Percentiles rank a stretch among this genome's conserved stretches.
Conservation (phyloP, 169 alveolate genomes). For the Cytauxzoon felis region DNA sequence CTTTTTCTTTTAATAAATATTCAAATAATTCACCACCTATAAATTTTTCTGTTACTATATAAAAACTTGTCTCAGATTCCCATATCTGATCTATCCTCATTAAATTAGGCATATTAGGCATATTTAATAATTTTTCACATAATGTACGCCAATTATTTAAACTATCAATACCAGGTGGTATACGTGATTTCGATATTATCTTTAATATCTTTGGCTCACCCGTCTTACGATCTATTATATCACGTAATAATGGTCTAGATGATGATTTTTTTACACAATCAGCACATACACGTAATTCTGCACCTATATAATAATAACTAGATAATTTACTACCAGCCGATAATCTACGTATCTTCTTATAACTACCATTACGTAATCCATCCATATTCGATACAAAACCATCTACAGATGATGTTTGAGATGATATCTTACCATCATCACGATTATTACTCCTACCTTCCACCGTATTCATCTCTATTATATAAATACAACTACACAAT, state of each 20-base stretch:
- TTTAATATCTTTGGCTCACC: conserved; percentile 69
- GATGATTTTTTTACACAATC: conserved; percentile 36
- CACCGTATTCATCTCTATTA: background rate
- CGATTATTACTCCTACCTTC: background rate
- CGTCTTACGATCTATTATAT: conserved; percentile 65
- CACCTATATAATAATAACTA: conserved; percentile 56
- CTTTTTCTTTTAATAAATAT: conserved; percentile 79
- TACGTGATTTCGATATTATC: conserved; percentile 67
- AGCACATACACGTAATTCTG: conserved; percentile 57
- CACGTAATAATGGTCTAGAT: conserved; percentile 66
- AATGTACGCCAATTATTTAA: conserved; percentile 74
- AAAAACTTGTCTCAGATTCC: conserved; percentile 79
- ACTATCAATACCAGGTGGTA: conserved; percentile 67
- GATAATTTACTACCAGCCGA: conserved; percentile 63
- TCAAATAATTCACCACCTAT: conserved; percentile 87
- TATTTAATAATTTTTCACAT: conserved; percentile 76
- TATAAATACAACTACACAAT: too few species aligned
- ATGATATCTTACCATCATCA: background rate
- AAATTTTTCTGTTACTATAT: conserved; percentile 80
- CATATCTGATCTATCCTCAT: conserved; percentile 80
- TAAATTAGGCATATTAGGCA: conserved; percentile 76
- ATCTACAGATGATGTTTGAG: conserved; percentile 26
- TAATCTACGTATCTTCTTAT: conserved; percentile 47
- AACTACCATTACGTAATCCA: conserved; percentile 30
- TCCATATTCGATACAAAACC: conserved; percentile 15